A percentile compares a stretch with the other conserved stretches of the same genome.
Evolutionary conservation across 2,329 filamentous ascomycete genomes (phyloP).

Genomic region (Alternaria gaisen): DNA sequence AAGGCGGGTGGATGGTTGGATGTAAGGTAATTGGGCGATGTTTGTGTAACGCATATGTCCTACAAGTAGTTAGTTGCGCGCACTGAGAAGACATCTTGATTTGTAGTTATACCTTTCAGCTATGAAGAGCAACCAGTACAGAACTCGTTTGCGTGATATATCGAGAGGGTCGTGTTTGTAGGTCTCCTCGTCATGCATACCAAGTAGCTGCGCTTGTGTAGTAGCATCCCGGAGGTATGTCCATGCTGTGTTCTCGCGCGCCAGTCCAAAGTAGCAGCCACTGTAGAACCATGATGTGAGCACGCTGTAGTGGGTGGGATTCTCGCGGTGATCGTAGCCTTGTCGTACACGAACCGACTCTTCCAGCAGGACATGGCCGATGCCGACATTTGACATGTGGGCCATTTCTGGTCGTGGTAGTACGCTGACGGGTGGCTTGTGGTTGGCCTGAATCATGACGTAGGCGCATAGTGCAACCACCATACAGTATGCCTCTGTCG

Average conservation of each 20-base stretch:
- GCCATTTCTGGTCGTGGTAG: slow-evolving; percentile 57
- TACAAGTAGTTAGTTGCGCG: slow-evolving; percentile 39
- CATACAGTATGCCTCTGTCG: slow-evolving; percentile 66
- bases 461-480: slow-evolving; percentile 62
- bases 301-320: slow-evolving; percentile 63
- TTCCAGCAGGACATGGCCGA: slow-evolving; percentile 66
- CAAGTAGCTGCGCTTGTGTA: slow-evolving; percentile 66
- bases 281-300: slow-evolving; percentile 70
- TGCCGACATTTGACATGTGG: slow-evolving; percentile 53
- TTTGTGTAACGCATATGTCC: slow-evolving; percentile 70
- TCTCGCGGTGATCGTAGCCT: slow-evolving; percentile 66
- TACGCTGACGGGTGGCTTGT: slow-evolving; percentile 55
- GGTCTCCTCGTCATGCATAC: slow-evolving; percentile 66
- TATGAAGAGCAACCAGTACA: slow-evolving; percentile 71
- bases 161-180: slow-evolving; percentile 63
- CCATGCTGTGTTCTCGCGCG: slow-evolving; percentile 69
- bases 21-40: slow-evolving; percentile 70
- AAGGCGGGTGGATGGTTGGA: slow-evolving; percentile 65
- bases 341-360: slow-evolving; percentile 66
- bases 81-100: not conserved
- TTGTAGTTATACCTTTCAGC: slow-evolving; percentile 61
- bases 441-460: slow-evolving; percentile 60
- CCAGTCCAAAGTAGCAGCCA: slow-evolving; percentile 68
- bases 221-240: slow-evolving; percentile 69
- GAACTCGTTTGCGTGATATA: slow-evolving; percentile 62